Conservation (phyloP, 176 grass and related monocot genomes). For the Aegilops longissima region DNA sequence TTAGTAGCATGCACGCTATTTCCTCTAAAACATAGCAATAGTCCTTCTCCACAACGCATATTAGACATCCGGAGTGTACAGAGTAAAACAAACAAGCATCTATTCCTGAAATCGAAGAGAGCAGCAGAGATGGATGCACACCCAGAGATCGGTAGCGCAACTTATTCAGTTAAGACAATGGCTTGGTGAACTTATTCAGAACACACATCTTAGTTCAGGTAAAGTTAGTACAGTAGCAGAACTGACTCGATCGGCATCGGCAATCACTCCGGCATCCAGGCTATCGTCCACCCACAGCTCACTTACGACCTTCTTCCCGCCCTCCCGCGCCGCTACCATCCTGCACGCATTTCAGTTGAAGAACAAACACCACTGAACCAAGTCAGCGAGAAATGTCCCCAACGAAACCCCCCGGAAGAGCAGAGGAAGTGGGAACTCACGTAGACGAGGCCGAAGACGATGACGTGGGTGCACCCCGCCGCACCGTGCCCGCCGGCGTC, state of each 20-base stretch:
- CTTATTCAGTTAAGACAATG: not conserved
- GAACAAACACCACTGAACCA: not conserved
- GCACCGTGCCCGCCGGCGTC: conserved; percentile 30
- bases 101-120: no score
- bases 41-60: no score
- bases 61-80: no score
- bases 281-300: conserved; percentile 75
- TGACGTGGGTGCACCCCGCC: conserved; percentile 62
- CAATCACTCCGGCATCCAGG: conserved; percentile 42
- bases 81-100: no score
- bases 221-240: not conserved
- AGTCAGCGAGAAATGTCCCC: not conserved
- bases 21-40: no score
- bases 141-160: no score
- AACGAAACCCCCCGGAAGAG: not conserved
- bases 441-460: conserved; percentile 57
- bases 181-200: not conserved
- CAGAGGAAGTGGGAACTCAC: conserved; percentile 28
- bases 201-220: not conserved
- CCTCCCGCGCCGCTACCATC: conserved; percentile 63
- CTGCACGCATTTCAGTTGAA: conserved; percentile 22
- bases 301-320: conserved; percentile 66
- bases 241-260: conserved; percentile 66
- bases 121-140: no score
- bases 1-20: no score